A percentile compares a stretch with the other conserved stretches of the same genome.
Conservation (phyloP, 2,329 filamentous ascomycete species). For the Monosporascus sp. region DNA sequence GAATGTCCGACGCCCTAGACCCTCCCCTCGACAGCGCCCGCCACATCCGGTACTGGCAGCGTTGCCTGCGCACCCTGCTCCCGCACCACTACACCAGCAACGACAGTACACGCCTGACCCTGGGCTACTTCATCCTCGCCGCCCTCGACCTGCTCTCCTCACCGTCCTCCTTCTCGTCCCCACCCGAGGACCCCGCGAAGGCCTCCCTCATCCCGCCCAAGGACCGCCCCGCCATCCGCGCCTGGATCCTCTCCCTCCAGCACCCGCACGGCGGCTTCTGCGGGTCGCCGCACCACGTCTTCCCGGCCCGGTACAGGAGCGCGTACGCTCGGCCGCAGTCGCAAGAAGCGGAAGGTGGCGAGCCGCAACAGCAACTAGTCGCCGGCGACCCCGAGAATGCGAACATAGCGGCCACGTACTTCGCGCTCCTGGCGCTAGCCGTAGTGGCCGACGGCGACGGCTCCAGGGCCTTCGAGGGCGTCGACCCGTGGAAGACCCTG, state of each 20-base stretch:
- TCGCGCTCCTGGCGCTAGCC: conserved; percentile 72
- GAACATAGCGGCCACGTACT: conserved; percentile 83
- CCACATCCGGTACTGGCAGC: conserved; percentile 89
- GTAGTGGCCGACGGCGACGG: conserved; percentile 38
- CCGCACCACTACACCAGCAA: conserved; percentile 80
- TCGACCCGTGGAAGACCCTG: conserved; percentile 64
- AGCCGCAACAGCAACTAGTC: conserved; percentile 26
- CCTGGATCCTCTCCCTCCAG: conserved; percentile 84
- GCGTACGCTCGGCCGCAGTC: neutral
- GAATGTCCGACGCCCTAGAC: conserved; percentile 12
- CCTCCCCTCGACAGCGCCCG: conserved; percentile 50
- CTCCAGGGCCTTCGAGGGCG: conserved; percentile 48
- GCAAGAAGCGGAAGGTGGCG: neutral
- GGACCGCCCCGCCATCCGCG: conserved; percentile 43
- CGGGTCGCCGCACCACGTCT: conserved; percentile 67
- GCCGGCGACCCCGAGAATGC: conserved; percentile 44
- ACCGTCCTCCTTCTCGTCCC: conserved; percentile 43
- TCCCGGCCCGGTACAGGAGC: conserved; percentile 27
- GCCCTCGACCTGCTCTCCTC: conserved; percentile 75
- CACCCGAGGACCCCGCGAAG: conserved; percentile 44
- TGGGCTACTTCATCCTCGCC: conserved; percentile 84
- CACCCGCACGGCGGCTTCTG: conserved; percentile 84
- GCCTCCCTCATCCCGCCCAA: conserved; percentile 43
- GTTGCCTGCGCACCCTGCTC: conserved; percentile 76
- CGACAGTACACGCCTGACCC: conserved; percentile 84